A percentile compares a stretch with the other conserved stretches of the same genome.
Evolutionary conservation across 2,329 filamentous ascomycete species (phyloP).

Genomic region (Neonectria sp.): DNA sequence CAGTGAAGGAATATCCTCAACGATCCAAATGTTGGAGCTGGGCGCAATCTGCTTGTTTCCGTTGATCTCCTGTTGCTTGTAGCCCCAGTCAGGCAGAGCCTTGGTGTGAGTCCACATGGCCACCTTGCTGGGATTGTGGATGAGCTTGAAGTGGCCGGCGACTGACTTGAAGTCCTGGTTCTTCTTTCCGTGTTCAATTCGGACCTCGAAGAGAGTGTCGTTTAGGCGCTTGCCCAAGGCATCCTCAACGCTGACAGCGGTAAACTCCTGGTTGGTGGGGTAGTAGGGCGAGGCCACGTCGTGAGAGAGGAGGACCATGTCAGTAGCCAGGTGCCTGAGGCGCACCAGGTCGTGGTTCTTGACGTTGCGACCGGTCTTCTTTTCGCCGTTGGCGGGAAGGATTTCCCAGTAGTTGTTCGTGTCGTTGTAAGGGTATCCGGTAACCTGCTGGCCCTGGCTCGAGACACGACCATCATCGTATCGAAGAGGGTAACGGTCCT

Average conservation of each 20-base stretch:
- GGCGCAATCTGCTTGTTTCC: conserved; percentile 96
- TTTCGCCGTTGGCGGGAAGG: conserved; percentile 76
- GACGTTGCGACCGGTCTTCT: conserved; percentile 75
- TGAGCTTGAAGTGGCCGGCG: conserved; percentile 93
- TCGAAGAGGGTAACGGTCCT: conserved; percentile 89
- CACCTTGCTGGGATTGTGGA: conserved; percentile 95
- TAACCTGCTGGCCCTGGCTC: conserved; percentile 97
- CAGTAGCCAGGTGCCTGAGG: conserved; percentile 87
- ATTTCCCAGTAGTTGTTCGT: conserved; percentile 99
- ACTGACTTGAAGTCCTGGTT: conserved; percentile 90
- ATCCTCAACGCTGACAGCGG: conserved; percentile 81
- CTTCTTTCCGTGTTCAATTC: conserved; percentile 87
- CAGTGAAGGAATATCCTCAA: conserved; percentile 91
- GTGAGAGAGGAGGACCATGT: conserved; percentile 90
- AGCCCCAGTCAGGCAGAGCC: conserved; percentile 96
- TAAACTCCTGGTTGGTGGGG: conserved; percentile 99
- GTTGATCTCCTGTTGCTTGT: conserved; percentile 98
- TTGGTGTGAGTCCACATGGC: conserved; percentile 99
- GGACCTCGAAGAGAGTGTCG: conserved; percentile 94
- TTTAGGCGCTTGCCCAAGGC: conserved; percentile 82
- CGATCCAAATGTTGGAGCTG: conserved; percentile 94
- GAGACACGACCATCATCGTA: conserved; percentile 98
- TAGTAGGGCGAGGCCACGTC: conserved; percentile 97
- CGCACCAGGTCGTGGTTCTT: conserved; percentile 89
- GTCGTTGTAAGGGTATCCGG: conserved; percentile 97